Evolutionary conservation across 2,329 filamentous ascomycete genomes (phyloP).

Genomic region (Parastagonospora nodorum): DNA sequence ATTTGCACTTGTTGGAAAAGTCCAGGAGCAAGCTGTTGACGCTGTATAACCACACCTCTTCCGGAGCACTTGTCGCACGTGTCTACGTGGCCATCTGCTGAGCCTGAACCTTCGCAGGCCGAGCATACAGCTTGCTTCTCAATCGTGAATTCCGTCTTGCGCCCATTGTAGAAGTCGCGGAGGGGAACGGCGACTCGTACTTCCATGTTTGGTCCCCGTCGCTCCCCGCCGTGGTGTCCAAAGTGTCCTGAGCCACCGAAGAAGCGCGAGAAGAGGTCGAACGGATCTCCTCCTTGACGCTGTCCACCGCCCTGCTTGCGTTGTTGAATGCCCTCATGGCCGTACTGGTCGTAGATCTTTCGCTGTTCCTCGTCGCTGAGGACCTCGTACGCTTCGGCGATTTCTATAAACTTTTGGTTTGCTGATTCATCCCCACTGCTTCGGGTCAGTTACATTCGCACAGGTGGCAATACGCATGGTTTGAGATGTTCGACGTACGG

Average conservation of each 20-base stretch:
- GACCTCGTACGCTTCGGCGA: conserved; percentile 94
- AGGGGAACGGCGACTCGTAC: conserved; percentile 79
- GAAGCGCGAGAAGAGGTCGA: conserved; percentile 95
- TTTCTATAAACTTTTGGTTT: conserved; percentile 88
- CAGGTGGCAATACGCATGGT: background rate
- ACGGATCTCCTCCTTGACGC: conserved; percentile 72
- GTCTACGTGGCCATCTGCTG: conserved; percentile 80
- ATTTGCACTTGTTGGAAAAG: conserved; percentile 98
- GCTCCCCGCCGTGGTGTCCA: conserved; percentile 75
- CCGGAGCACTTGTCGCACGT: conserved; percentile 78
- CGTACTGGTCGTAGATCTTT: conserved; percentile 91
- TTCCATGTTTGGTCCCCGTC: conserved; percentile 87
- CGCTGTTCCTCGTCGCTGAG: conserved; percentile 80
- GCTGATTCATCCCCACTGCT: conserved; percentile 75
- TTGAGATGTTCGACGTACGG: conserved; percentile 64
- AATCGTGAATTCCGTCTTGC: conserved; percentile 82
- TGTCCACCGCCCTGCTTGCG: conserved; percentile 73
- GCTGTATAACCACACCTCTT: conserved; percentile 81
- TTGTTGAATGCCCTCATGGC: conserved; percentile 87
- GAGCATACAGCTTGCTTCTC: conserved; percentile 97
- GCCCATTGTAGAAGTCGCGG: conserved; percentile 90
- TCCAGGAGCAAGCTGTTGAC: conserved; percentile 93
- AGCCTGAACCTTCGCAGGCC: conserved; percentile 83
- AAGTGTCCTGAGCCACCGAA: conserved; percentile 92
- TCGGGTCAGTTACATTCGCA: conserved; percentile 9